Conservation (phyloP, 73 alveolate genomes). For the Paramecium sexaurelia region DNA sequence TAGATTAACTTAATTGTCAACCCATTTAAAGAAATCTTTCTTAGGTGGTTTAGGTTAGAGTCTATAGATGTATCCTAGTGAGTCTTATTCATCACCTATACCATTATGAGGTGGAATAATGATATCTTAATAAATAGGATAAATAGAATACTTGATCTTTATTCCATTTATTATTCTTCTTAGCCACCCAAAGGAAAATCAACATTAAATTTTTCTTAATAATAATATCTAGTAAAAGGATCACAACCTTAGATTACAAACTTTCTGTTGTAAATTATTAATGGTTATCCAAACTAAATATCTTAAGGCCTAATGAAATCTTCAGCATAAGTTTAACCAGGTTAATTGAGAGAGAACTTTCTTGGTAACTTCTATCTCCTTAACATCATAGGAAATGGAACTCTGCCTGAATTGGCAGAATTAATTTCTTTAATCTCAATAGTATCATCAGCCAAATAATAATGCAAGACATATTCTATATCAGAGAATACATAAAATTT, state of each 20-base stretch:
- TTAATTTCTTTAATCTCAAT: slow-evolving; percentile 92
- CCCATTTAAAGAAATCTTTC: slow-evolving; percentile 94
- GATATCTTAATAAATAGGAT: slow-evolving; percentile 39
- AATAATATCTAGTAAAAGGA: slow-evolving; percentile 88
- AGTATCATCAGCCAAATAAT: slow-evolving; percentile 96
- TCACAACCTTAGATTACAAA: slow-evolving; percentile 89
- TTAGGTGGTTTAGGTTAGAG: slow-evolving; percentile 87
- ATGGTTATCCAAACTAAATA: slow-evolving; percentile 79
- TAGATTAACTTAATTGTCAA: slow-evolving; percentile 90
- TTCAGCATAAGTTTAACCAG: slow-evolving; percentile 90
- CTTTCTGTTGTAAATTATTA: slow-evolving; percentile 84
- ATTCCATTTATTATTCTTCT: slow-evolving; percentile 81
- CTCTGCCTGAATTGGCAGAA: slow-evolving; percentile 92
- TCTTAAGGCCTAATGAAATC: slow-evolving; percentile 85
- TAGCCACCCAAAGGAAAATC: slow-evolving; percentile 90
- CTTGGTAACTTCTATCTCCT: slow-evolving; percentile 93
- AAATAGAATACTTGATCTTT: slow-evolving; percentile 69
- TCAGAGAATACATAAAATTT: slow-evolving; percentile 84
- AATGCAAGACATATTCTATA: slow-evolving; percentile 87
- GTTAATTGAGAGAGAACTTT: slow-evolving; percentile 87
- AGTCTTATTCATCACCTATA: slow-evolving; percentile 95
- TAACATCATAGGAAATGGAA: slow-evolving; percentile 88
- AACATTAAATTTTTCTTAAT: slow-evolving; percentile 77
- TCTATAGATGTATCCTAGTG: slow-evolving; percentile 89
- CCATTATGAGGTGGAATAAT: slow-evolving; percentile 97